A percentile compares a stretch with the other conserved stretches of the same genome.
phyloP scores from a whole-genome alignment of 495 filamentous ascomycete species.

The Aspergillus egyptiacus region DNA sequence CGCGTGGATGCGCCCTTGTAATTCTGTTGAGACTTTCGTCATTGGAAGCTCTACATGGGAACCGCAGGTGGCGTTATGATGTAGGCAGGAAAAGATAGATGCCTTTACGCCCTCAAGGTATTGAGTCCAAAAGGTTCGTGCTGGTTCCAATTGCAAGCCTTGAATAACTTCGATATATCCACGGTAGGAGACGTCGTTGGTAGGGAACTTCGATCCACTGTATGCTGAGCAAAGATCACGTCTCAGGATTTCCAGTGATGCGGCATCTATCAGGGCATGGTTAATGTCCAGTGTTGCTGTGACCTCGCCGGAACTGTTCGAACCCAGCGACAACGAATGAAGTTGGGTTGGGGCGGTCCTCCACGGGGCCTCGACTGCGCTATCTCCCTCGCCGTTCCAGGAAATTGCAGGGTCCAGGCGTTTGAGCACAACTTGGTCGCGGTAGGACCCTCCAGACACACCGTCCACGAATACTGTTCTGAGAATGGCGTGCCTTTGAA shows the following conservation, averaged over 20 bases:
- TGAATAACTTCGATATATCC: background rate
- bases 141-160: background rate
- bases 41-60: background rate
- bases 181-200: background rate
- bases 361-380: no score
- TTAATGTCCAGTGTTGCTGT: slow-evolving; percentile 37
- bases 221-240: slow-evolving; percentile 21
- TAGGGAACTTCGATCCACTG: background rate
- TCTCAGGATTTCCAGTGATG: slow-evolving; percentile 23
- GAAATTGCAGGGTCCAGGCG: no score
- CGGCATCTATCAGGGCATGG: slow-evolving; percentile 35
- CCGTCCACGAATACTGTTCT: slow-evolving; percentile 33
- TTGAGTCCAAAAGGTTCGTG: background rate
- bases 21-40: background rate
- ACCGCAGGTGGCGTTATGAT: no score
- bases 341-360: no score
- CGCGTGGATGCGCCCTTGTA: no score
- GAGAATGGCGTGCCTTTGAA: slow-evolving; percentile 16
- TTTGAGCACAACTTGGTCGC: background rate
- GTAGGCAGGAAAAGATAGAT: slow-evolving; percentile 22
- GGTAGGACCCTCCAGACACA: slow-evolving; percentile 9
- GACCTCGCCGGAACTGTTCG: slow-evolving; percentile 24
- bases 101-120: slow-evolving; percentile 25
- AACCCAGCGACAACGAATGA: no score
- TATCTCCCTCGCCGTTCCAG: no score